Base-by-base conservation (phyloP, 768 basidiomycete genomes). In the Leccinum subtestaceum region DNA sequence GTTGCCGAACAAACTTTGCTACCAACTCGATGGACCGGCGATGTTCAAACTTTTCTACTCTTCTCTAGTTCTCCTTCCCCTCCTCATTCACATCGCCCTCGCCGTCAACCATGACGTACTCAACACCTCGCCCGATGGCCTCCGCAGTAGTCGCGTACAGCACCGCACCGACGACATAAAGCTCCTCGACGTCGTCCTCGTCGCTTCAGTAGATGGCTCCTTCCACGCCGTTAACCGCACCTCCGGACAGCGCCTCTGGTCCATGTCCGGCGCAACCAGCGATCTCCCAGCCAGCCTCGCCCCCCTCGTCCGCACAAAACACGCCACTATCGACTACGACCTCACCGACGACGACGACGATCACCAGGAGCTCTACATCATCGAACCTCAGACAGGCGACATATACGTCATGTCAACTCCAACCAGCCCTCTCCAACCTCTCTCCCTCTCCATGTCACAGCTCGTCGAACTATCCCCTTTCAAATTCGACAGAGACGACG, bases 321-420 rank as follows among this genome's bases (percentile, higher is more conserved):
- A 91, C 64, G 70, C 80, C 11, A 75, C 85, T 47, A 68, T 78
- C 49, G 84, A 88, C 68, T 77, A 81, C 7, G 86, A 88, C 63
- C 64, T 81, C 48, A 79, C 73, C 11, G 80, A 81, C 60, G 86
- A 87, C 62, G 80, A 82, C 51, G 70, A 76, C 56, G 68, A 73
- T 1, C 72, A 76, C 27, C 83, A 85, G 65, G 92, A 93, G 70
- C 83, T 89, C 47, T 98, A 96, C 74, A 88, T 98, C 60, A 91
- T 98, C 54, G 96, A 98, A 68, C 96, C 96, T 0, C 91, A 95
- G 77, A 88, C 91, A 5, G 96, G 96, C 7, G 89, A 93, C 67
- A 91, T 98, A 63, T 98, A 91, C 72, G 85, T 97, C 60, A 87
- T 93, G 76, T 75, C 85, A 6, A 81, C 84, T 0, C 85, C 87